Base-by-base conservation (phyloP, 495 filamentous ascomycete genomes). In the Chaetomium tenue region DNA sequence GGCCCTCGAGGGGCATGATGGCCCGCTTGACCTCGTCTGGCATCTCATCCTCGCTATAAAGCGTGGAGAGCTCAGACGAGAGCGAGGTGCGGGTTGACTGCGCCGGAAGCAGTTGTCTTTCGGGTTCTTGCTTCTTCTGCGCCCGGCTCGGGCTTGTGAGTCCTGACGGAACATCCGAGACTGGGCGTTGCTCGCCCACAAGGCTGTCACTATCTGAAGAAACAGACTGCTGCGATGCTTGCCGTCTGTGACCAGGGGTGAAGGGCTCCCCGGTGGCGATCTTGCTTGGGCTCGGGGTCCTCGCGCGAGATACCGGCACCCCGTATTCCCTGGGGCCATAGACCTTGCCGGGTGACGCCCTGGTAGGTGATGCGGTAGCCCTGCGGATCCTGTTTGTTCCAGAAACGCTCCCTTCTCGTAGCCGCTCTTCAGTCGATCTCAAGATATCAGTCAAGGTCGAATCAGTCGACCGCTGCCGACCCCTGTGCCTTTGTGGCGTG, bases 1-100 rank as follows among this genome's bases (percentile, higher is more conserved):
- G 47, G 26, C 57, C 68, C 48, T 59, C 23, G 1, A 64, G 52
- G 0, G 68, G 63, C 52, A 63, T 60, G 22, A 63, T 63, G 55
- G 66, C 59, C 23, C 47, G 48, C 25, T 52, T 67, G 33, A 60
- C 63, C 11, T 64, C 69, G 13, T 71, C 72, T 1, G 65, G 63
- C 66, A 63, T 62, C 61, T 81, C 79, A 59, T 80, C 78, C 69
- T 76, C 76, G 61, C 78, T 81, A 60, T 78, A 75, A 1, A 81
- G 60, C 3, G 78, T 81, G 13, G 79, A 81, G 12, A 81, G 68
- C 13, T 76, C 71, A 3, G 76, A 79, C 6, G 78, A 80, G 25
- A 74, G 39, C 0, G 75, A 72, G 65, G 74, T 78, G 11, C 69
- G 70, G 15, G 58, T 56, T 3, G 78, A 79, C n/a, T 66, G 61